Evolutionary conservation across 169 alveolate species (phyloP), one percentile per base, ranked within the genome.

Genomic region (Cryptosporidium parvum): DNA sequence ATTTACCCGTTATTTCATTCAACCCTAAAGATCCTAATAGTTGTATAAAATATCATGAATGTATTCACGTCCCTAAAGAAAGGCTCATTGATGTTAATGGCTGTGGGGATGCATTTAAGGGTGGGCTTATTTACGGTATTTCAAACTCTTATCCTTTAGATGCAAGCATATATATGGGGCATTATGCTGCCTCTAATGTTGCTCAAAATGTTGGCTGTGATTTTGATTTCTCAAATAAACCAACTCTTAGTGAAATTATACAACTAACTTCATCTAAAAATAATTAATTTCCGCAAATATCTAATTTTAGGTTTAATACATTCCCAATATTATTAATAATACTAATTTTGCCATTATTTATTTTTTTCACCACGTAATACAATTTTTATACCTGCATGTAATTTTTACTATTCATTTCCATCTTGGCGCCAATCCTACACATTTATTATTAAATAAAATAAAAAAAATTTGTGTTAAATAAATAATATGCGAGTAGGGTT

Each of bases 51-150:
- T 51, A 80, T 26, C 68, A 80, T 29, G 70, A 80, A 44, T 80
- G 89, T 33, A 80, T 80, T 16, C 18, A 80, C 37, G 75, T 80
- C 3, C 89, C 89, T 21, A 42, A 59, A 62, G 89, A 80, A 52
- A 80, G 26, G 56, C 62, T 62, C 29, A 52, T 62, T 18, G 89
- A 80, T 21, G 69, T 80, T 62, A 80, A 80, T 65, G 89, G 89
- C 1, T 80, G 89, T 62, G 89, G 89, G 26, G 89, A 80, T 37
- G 89, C 80, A 80, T 80, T 80, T 33, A 31, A 37, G 7, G 89
- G 89, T 7, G 89, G 89, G 0, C 21, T 80, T 42, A 80, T 80
- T 9, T 80, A 80, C 39, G 89, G 89, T 3, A 51, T 80, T 12
- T 59, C 68, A 21, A 58, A 80, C 33, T 80, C 89, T 26, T 80